Conservation (phyloP, 2,329 filamentous ascomycete species). For the Colletotrichum nymphaeae region DNA sequence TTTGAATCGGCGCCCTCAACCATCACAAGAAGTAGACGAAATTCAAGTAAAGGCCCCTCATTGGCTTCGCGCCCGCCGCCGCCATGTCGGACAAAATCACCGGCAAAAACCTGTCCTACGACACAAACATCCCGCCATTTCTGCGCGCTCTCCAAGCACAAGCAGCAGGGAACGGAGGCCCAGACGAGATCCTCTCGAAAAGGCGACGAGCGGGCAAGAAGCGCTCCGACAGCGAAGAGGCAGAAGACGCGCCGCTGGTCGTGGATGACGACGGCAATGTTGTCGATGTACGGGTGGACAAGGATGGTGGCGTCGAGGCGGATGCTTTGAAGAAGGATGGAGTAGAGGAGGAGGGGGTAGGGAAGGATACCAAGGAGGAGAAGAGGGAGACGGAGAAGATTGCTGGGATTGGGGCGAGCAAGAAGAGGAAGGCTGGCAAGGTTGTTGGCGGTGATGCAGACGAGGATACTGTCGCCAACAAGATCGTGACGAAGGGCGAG, state of each 20-base stretch:
- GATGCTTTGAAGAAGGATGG: constrained; percentile 41
- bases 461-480: constrained; percentile 40
- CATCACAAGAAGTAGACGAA: neutral
- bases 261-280: constrained; percentile 79
- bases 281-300: constrained; percentile 59
- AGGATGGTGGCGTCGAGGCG: constrained; percentile 55
- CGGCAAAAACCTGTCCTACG: constrained; percentile 77
- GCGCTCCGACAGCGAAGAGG: constrained; percentile 73
- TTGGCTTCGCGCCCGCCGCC: constrained; percentile 31
- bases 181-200: constrained; percentile 64
- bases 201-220: constrained; percentile 62
- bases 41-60: neutral
- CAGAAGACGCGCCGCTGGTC: constrained; percentile 81
- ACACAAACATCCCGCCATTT: constrained; percentile 69
- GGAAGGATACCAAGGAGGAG: constrained; percentile 36
- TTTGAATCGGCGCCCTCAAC: neutral
- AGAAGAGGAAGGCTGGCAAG: constrained; percentile 67
- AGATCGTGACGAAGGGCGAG: constrained; percentile 60
- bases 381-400: constrained; percentile 48
- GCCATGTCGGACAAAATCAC: constrained; percentile 71
- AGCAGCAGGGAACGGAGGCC: constrained; percentile 57
- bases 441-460: constrained; percentile 53
- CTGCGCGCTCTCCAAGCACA: constrained; percentile 67
- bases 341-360: constrained; percentile 37
- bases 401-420: constrained; percentile 55